Evolutionary conservation across 2,329 filamentous ascomycete genomes (phyloP).

Genomic region (Lecanicillium sp.): DNA sequence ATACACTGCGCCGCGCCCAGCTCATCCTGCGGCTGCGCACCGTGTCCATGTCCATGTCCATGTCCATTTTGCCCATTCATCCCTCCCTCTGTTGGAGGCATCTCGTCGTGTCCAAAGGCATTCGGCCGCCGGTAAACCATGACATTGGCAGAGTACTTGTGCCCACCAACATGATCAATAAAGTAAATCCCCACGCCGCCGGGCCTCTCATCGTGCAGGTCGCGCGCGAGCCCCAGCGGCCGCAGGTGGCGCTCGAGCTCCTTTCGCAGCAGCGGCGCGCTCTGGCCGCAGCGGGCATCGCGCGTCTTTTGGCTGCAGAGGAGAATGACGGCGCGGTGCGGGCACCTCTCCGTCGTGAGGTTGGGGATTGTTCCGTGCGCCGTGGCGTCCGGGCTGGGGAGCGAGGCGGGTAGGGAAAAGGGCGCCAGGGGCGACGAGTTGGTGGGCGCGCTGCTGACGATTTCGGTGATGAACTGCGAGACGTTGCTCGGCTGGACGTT

Average conservation of each 20-base stretch:
- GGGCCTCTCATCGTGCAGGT: constrained; percentile 78
- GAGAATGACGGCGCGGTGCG: constrained; percentile 79
- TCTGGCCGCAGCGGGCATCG: constrained; percentile 90
- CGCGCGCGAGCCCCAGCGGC: constrained; percentile 74
- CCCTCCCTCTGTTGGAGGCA: constrained; percentile 7
- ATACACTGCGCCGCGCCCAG: constrained; percentile 77
- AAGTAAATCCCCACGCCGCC: constrained; percentile 95
- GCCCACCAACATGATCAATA: constrained; percentile 90
- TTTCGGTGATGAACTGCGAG: constrained; percentile 59
- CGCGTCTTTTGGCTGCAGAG: constrained; percentile 93
- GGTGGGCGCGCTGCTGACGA: constrained; percentile 66
- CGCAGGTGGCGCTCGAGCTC: constrained; percentile 87
- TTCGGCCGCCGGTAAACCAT: constrained; percentile 72
- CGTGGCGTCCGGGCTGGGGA: constrained; percentile 21
- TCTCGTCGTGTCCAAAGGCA: constrained; percentile 45
- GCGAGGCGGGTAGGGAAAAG: constrained; percentile 26
- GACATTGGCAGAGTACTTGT: constrained; percentile 93
- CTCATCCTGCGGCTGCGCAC: constrained; percentile 17
- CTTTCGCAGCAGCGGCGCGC: constrained; percentile 76
- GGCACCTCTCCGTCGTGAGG: constrained; percentile 38
- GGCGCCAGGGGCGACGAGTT: constrained; percentile 54
- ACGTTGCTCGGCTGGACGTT: constrained; percentile 72
- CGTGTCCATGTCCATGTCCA: background rate
- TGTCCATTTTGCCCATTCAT: background rate
- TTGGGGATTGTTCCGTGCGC: constrained; percentile 22